Evolutionary conservation across 192 early-diverging fungal species (phyloP), one percentile per base, ranked within the genome.

Genomic region (Podila epicladia): DNA sequence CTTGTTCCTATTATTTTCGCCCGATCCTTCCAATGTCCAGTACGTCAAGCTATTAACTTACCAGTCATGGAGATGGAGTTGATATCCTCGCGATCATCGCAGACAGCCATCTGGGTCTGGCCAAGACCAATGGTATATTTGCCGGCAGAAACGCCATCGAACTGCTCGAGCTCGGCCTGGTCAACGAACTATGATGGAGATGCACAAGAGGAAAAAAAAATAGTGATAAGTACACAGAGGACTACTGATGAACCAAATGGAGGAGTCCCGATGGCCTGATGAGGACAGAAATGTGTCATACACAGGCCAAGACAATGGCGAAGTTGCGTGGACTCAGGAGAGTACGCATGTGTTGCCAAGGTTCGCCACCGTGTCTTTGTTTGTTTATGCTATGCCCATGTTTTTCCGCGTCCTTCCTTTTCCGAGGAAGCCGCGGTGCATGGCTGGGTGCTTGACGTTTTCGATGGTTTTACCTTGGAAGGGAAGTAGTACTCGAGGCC

Each of bases 61-160:
- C 94, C 93, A 38, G 95, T 95, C 75, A 97, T 78, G 35, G 89
- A 92, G 71, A 97, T 91, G 60, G 95, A 95, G 86, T 95, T 91
- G 83, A 97, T 93, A 85, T 97, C 95, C 84, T 99, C 97, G 71
- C 96, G 89, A 83, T 99, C 98, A 84, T 98, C 96, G 87, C 92
- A 92, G 75, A 98, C 91, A 49, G 91, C 93, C 98, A 99, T 99
- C 82, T 93, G 93, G 69, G 85, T 89, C 87, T 98, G 97, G 48
- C 98, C 98, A 20, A 99, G 92, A 69, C 98, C 98, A 75, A 98
- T 97, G 67, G 97, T 97, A 87, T 99, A 99, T 89, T 98, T 99
- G 74, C 98, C 98, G 53, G 93, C 84, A 28, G 95, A 95, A 53
- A 95, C 98, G 38, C 93, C 92, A 84, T 99, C 97, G 86, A 93